Base-by-base conservation (phyloP, 192 early-diverging fungal species). In the Piromyces finnis region DNA sequence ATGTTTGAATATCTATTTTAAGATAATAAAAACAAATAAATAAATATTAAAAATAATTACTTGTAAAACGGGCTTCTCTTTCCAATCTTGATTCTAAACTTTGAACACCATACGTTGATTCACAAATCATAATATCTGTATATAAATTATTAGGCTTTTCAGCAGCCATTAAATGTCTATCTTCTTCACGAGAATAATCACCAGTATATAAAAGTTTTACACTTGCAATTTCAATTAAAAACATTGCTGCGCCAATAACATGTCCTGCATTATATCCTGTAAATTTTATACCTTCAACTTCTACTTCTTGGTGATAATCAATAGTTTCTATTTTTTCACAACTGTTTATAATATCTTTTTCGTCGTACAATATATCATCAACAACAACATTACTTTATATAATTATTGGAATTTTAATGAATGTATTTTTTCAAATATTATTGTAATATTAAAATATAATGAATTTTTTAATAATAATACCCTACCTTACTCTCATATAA, bases 161-260 rank as follows among this genome's bases (percentile, higher is more conserved):
- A 9, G 97, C 98, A 4, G 96, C 94, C 90, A 97, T 95, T 79
- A 99, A 90, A 85, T 99, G 98, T 14, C 98, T 90, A 87, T 99
- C 98, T 85, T 99, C 97, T 86, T 99, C 97, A 59, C 97, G 93
- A 29, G 96, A 97, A 83, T 99, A 99, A 84, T 99, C 97, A 77
- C 97, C 97, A 3, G 97, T 99, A 85, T 99, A 99, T 16, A 99
- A 88, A 78, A 94, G 90, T 82, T 93, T 91, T 29, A 98, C 91
- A 78, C 96, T 93, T 14, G 93, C 93, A 79, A 95, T 94, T 82
- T 95, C 94, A 51, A 95, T 92, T 83, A 94, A 87, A 82, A 96
- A 99, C 98, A 99, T 98, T 32, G 95, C 96, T 0, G 98, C 98
- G 5, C 98, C 98, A 32, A 99, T 89, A 5, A 99, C 98, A 81